Evolutionary conservation across 805 yeast genomes (phyloP), one percentile per base, ranked within the genome.

Genomic region (Metschnikowia hibisci): DNA sequence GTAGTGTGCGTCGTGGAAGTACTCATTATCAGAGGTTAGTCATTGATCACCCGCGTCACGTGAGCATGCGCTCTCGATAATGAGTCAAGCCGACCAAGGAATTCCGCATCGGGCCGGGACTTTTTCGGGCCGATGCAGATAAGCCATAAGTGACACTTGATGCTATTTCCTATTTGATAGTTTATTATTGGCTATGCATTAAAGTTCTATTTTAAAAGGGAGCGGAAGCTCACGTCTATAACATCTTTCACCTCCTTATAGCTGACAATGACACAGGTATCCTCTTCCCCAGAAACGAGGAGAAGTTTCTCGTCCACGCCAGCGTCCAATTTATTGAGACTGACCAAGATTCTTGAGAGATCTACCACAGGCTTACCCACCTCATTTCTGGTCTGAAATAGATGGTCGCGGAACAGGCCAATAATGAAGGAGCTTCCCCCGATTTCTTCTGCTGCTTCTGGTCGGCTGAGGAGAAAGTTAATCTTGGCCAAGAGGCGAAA

Each of bases 321-420:
- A 5, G 91, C 95, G 59, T 93, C 99, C 51, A 93, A 69, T 63
- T 91, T 93, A 65, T 91, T 91, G 56, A 93, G 68, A 54, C 84
- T 78, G 39, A 79, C 71, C 47, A 93, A 67, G 5, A 89, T 90
- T 60, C 88, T 88, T 0, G 89, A 82, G 53, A 93, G 69, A 62
- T 93, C 96, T 44, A 88, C 67, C 2, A 81, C 77, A 2, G 96
- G 89, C 54, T 76, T 75, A 11, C 96, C 96, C 18, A 63, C 63
- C 41, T 84, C 90, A 60, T 87, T 89, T 30, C 74, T 76, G 59
- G 87, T 95, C 56, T 86, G 93, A 66, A 90, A 93, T 2, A 89
- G 83, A 57, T 80, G 87, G 61, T 90, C 95, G 42, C 82, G 76
- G 63, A 93, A 91, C 42, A 91, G 64, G 53, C 79, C 77, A 48